phyloP scores from a whole-genome alignment of 1,284 basidiomycete genomes.

The Trichosporon sp. region DNA sequence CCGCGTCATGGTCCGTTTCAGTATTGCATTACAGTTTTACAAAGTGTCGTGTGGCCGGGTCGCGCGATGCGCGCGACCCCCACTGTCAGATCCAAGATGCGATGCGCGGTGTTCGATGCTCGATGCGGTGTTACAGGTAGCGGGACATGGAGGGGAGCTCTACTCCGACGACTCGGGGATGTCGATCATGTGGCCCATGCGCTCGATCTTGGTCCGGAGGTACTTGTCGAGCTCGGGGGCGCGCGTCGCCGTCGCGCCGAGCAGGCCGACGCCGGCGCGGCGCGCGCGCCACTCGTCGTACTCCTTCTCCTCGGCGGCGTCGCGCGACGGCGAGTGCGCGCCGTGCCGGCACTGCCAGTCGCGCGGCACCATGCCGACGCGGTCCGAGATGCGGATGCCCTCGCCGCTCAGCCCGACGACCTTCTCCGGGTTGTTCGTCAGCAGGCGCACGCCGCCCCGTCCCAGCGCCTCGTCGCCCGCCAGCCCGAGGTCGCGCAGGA shows the following conservation, averaged over 20 bases:
- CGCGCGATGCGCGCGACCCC: neutral
- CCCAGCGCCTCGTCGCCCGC: conserved; percentile 56
- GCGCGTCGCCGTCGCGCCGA: conserved; percentile 72
- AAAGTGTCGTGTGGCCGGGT: neutral
- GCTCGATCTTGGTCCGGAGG: conserved; percentile 86
- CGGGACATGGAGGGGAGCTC: neutral
- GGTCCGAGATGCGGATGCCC: conserved; percentile 73
- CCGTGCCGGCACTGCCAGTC: conserved; percentile 62
- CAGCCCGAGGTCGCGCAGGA: conserved; percentile 80
- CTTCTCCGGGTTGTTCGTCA: conserved; percentile 99
- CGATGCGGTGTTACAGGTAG: neutral
- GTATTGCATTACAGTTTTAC: conserved; percentile 6
- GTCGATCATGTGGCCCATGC: conserved; percentile 78
- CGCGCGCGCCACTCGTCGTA: conserved; percentile 54
- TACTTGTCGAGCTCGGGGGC: conserved; percentile 93
- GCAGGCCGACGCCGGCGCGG: conserved; percentile 69
- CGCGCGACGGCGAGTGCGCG: conserved; percentile 3
- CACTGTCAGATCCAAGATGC: neutral
- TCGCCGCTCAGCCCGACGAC: conserved; percentile 80
- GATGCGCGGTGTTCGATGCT: neutral
- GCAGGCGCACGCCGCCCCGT: conserved; percentile 65
- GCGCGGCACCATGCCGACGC: conserved; percentile 90
- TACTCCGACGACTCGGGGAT: conserved; percentile 18
- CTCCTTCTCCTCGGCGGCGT: conserved; percentile 33
- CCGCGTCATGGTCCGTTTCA: neutral